These are phyloP conservation scores for Amanita phalloides DNA, from an alignment of 768 basidiomycete genomes.

Conservation along the genomic window DNA sequence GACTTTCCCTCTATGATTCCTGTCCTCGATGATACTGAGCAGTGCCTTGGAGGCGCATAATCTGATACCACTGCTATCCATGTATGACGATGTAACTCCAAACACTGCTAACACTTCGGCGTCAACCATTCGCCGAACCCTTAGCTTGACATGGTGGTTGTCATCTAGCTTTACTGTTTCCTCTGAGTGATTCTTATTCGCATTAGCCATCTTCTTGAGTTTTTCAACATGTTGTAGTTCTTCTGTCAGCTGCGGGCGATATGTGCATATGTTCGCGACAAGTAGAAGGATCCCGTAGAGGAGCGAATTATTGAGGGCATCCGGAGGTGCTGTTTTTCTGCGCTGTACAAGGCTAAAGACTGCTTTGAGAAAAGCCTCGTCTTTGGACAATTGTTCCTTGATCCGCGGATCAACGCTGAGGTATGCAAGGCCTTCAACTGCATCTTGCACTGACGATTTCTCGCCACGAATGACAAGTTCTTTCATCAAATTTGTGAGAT, in stretches of 20 bases:
- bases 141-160: conserved; percentile 49
- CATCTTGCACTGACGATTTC: conserved; percentile 40
- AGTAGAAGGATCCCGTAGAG: conserved; percentile 74
- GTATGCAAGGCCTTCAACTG: conserved; percentile 81
- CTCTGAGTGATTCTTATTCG: conserved; percentile 18
- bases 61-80: conserved; percentile 59
- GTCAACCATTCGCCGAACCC: conserved; percentile 46
- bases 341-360: conserved; percentile 49
- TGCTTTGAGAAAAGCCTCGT: conserved; percentile 40
- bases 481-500: conserved; percentile 46
- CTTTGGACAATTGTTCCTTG: conserved; percentile 51
- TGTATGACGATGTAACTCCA: conserved; percentile 37
- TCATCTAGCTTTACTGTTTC: conserved; percentile 41
- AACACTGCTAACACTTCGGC: conserved; percentile 60
- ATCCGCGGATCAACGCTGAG: conserved; percentile 53
- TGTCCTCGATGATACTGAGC: conserved; percentile 67
- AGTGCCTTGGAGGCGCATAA: conserved; percentile 47
- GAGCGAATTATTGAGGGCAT: conserved; percentile 35
- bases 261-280: conserved; percentile 62
- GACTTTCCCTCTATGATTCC: conserved; percentile 65
- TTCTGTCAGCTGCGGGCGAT: conserved; percentile 60
- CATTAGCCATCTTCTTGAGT: conserved; percentile 63
- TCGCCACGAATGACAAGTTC: conserved; percentile 34
- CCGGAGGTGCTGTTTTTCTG: conserved; percentile 23
- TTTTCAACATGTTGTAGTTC: conserved; percentile 80